Base-by-base conservation (phyloP, 208 protist species). In the Acanthamoeba castellanii region DNA sequence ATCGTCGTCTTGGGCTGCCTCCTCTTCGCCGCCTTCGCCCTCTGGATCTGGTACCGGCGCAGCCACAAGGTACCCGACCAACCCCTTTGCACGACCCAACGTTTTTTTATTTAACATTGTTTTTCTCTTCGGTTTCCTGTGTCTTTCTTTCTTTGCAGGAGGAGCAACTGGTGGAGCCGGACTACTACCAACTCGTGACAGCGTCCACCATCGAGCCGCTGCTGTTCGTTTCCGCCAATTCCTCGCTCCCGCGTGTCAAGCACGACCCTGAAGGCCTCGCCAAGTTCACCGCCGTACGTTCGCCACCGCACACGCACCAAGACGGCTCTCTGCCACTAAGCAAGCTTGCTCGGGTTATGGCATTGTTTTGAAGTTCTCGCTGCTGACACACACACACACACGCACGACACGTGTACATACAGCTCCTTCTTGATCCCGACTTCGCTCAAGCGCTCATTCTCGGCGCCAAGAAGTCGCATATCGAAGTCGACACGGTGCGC, bases 401-500 rank as follows among this genome's bases (percentile, higher is more conserved):
- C n/a, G n/a, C n/a, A n/a, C n/a, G n/a, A n/a, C n/a, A n/a, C n/a
- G n/a, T n/a, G n/a, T n/a, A n/a, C 47, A 4, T 32, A 50, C 32
- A 91, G 85, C 57, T 91, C 52, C 37, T 91, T 14, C 57, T 91
- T 3, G 42, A 42, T 42, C 85, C 85, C n/a, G 42, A 45, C 52
- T 91, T 91, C 37, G 85, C 85, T 4, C 52, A 66, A 50, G 85
- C 85, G 37, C 61, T 91, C 37, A 74, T 91, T 11, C 14, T 91
- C 61, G 85, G 85, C 4, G 85, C 85, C 42, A 91, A 91, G 57
- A 42, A 66, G 32, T 91, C 85, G 2, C 85, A 91, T 25, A 42
- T 91, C 30, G 85, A 91, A 32, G 76, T 84, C 25, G 76, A 84
- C 76, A 57, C 76, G 34, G 76, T 84, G 76, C 76, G 76, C 18